phyloP scores from a whole-genome alignment of 495 filamentous ascomycete species.

The Hypoxylon crocopeplum region DNA sequence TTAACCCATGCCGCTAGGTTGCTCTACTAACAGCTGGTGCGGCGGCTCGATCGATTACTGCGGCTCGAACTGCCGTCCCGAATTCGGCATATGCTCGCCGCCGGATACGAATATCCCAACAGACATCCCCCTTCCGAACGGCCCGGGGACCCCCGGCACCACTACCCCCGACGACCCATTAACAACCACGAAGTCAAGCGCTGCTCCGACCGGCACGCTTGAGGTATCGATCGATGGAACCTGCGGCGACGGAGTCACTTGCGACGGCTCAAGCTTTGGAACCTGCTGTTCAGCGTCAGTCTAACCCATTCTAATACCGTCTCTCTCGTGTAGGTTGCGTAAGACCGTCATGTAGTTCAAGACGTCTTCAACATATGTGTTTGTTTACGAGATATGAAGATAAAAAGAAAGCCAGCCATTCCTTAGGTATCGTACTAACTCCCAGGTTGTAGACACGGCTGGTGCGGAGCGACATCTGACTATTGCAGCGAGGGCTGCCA shows the following conservation, averaged over 20 bases:
- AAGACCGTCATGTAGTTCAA: no score
- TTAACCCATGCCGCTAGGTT: slow-evolving; percentile 33
- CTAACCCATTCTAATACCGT: slow-evolving; percentile 1
- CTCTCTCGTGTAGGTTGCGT: not conserved
- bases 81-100: slow-evolving; percentile 55
- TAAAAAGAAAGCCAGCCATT: not conserved
- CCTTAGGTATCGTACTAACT: not conserved
- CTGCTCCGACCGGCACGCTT: slow-evolving; percentile 34
- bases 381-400: slow-evolving; percentile 18
- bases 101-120: slow-evolving; percentile 25
- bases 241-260: slow-evolving; percentile 54
- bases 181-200: slow-evolving; percentile 15
- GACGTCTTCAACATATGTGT: no score
- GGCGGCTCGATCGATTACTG: slow-evolving; percentile 59
- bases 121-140: slow-evolving; percentile 17
- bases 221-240: slow-evolving; percentile 42
- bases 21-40: slow-evolving; percentile 55
- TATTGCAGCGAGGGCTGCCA: slow-evolving; percentile 51
- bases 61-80: slow-evolving; percentile 55
- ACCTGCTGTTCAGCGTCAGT: slow-evolving; percentile 51
- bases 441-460: slow-evolving; percentile 32
- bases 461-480: slow-evolving; percentile 48
- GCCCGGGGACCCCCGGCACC: slow-evolving; percentile 16
- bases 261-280: slow-evolving; percentile 48
- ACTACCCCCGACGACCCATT: slow-evolving; percentile 19